Evolutionary conservation across 352 stramenopile species (phyloP), one percentile per base, ranked within the genome.

Genomic region (Phytophthora lateralis): DNA sequence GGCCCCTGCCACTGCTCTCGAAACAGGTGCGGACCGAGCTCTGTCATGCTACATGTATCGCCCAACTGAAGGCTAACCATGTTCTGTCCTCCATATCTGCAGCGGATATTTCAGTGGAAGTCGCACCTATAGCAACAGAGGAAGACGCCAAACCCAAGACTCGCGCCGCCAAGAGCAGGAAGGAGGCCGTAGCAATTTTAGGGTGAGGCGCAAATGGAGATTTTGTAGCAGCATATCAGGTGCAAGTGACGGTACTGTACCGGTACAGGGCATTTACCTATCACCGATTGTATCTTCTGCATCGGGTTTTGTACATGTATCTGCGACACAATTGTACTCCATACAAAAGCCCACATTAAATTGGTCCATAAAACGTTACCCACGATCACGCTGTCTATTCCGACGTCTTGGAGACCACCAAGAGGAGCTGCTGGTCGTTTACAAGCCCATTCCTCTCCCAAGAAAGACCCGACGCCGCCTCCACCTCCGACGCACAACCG

Each of bases 1-100:
- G 44, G 88, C 75, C 6, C 88, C 88, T 12, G 76, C 52, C 6
- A 52, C 58, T 34, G 38, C 63, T 6, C 32, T 88, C 43, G 72
- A 85, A 55, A 50, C 74, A 75, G 69, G 81, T 89, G 62, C 45
- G 53, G 15, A 0, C 50, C 29, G 38, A 8, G 5, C 17, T 57
- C n/a, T 52, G 9, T 8, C 9, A 38, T 10, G 11, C 15, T 50
- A 26, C 6, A 37, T 17, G 3, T 10, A 8, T 6, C 5, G 10
- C 46, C 46, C 30, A 54, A 3, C 8, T 58, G 3, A 42, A 24
- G 1, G 6, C 42, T 41, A 29, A 20, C 12, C 30, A 46, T 24
- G 6, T 17, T 44, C 37, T 8, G 26, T 30, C 26, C 26, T 30
- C 26, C 26, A 30, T 42, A 43, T 11, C 26, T 4, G 14, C 27